phyloP scores from a whole-genome alignment of 768 basidiomycete genomes.

The Clitopilus hobsonii region DNA sequence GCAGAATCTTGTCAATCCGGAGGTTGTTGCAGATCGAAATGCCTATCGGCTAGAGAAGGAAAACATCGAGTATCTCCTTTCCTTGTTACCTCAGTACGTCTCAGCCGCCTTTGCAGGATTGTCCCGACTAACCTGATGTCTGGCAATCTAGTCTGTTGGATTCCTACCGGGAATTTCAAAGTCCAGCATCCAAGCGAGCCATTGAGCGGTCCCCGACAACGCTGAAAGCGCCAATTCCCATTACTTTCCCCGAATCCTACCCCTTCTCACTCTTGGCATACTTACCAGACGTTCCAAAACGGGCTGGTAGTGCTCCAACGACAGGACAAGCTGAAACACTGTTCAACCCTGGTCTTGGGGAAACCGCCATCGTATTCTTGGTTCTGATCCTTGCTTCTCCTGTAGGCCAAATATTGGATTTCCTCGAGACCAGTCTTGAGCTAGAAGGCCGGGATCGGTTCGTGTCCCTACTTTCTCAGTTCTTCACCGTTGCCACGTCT shows the following conservation, averaged over 20 bases:
- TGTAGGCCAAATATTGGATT: constrained; percentile 68
- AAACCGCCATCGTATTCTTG: constrained; percentile 81
- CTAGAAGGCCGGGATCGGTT: constrained; percentile 87
- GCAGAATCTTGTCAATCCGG: constrained; percentile 67
- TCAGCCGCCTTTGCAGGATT: not conserved
- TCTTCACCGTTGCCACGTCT: constrained; percentile 78
- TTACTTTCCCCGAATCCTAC: constrained; percentile 91
- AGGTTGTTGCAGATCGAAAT: constrained; percentile 54
- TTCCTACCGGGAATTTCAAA: constrained; percentile 82
- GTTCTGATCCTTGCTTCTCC: constrained; percentile 80
- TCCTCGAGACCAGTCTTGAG: constrained; percentile 76
- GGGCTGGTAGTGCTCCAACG: constrained; percentile 32
- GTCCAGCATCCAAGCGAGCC: constrained; percentile 56
- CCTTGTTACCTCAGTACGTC: constrained; percentile 77
- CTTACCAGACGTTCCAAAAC: constrained; percentile 50
- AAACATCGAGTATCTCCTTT: constrained; percentile 82
- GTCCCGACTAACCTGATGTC: constrained; percentile 6
- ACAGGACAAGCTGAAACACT: constrained; percentile 41
- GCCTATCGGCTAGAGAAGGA: constrained; percentile 80
- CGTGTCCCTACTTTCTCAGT: constrained; percentile 60
- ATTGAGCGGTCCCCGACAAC: constrained; percentile 66
- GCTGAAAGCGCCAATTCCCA: constrained; percentile 54
- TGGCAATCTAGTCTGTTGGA: constrained; percentile 61
- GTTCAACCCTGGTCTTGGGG: constrained; percentile 78
- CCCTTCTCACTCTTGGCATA: constrained; percentile 81